Base-by-base conservation (phyloP, 192 early-diverging fungal species). In the Coemansia guatemalensis region DNA sequence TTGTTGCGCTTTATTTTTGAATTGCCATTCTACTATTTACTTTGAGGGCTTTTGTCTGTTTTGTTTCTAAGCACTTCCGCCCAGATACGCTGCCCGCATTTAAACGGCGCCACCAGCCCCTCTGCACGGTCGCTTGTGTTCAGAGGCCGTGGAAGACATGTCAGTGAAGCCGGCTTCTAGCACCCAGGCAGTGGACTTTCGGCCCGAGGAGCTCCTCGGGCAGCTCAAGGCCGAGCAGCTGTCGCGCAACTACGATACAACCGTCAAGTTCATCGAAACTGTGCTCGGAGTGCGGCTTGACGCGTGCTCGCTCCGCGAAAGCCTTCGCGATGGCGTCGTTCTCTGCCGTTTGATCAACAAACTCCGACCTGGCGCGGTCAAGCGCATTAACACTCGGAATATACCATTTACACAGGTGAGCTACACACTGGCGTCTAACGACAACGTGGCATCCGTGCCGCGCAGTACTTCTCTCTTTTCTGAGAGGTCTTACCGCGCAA, bases 281-380 rank as follows among this genome's bases (percentile, higher is more conserved):
- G 86, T 86, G 21, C 69, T 89, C 3, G 85, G 78, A 6, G 61
- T 75, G 29, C 73, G 81, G 53, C 78, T 93, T 18, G 80, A 86
- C 3, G 73, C 74, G 12, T 74, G 74, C 27, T 82, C 85, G 54
- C 70, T 93, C 22, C 85, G 86, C 29, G 66, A 73, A 8, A 81
- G 83, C 26, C 80, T 94, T 14, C 85, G 86, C 60, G 89, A 92
- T 59, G 92, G 91, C 29, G 87, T 92, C 5, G 65, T 93, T 5
- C 83, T 94, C 35, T 94, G 92, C 83, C 84, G 87, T 18, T 58
- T 94, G 27, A 88, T 91, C 67, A 95, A 95, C 80, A 82, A 83
- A 58, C 73, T 95, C 52, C 73, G 85, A 23, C 93, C 93, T 9
- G 86, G 84, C 7, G 88, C 83, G 17, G 87, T 95, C 35, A 83